Percentiles rank a stretch among this genome's conserved stretches.
phyloP scores from a whole-genome alignment of 1,284 basidiomycete species.

The Ganoderma lucidum region DNA sequence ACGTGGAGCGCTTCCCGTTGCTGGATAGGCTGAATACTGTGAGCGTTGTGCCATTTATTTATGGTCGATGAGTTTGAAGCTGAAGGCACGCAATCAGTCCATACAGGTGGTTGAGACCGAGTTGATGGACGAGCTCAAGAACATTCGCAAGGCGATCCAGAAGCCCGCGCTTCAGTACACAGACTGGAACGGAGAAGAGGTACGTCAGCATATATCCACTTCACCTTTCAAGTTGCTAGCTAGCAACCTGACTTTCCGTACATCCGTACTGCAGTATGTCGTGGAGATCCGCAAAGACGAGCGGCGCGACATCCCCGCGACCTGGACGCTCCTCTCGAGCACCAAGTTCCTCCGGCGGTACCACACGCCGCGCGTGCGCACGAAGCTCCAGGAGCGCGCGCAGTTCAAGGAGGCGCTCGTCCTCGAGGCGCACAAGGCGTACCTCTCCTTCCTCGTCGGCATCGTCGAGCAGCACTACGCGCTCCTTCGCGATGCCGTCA shows the following conservation, averaged over 20 bases:
- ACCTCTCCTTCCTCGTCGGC: constrained; percentile 71
- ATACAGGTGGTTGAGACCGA: constrained; percentile 75
- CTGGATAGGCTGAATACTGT: constrained; percentile 62
- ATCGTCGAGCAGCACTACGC: constrained; percentile 75
- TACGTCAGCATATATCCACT: constrained; percentile 42
- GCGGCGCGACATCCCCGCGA: constrained; percentile 73
- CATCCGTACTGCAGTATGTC: constrained; percentile 60
- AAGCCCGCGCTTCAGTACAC: constrained; percentile 83
- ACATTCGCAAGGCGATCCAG: constrained; percentile 76
- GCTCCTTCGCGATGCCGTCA: constrained; percentile 75
- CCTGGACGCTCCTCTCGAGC: constrained; percentile 84
- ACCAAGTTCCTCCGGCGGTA: constrained; percentile 86
- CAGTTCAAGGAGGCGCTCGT: constrained; percentile 82
- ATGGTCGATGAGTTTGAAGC: not conserved
- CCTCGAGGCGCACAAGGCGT: constrained; percentile 73
- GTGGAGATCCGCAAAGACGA: constrained; percentile 82
- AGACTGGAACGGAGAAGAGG: constrained; percentile 75
- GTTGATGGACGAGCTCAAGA: constrained; percentile 78
- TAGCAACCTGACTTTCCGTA: not conserved
- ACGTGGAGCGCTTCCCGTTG: constrained; percentile 74
- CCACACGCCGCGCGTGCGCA: constrained; percentile 77
- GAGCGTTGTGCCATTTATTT: constrained; percentile 16
- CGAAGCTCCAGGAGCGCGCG: constrained; percentile 77
- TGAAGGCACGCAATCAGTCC: constrained; percentile 45
- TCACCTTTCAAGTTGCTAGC: not conserved